Base-by-base conservation (phyloP, 2,329 filamentous ascomycete species). In the Beauveria medogensis region DNA sequence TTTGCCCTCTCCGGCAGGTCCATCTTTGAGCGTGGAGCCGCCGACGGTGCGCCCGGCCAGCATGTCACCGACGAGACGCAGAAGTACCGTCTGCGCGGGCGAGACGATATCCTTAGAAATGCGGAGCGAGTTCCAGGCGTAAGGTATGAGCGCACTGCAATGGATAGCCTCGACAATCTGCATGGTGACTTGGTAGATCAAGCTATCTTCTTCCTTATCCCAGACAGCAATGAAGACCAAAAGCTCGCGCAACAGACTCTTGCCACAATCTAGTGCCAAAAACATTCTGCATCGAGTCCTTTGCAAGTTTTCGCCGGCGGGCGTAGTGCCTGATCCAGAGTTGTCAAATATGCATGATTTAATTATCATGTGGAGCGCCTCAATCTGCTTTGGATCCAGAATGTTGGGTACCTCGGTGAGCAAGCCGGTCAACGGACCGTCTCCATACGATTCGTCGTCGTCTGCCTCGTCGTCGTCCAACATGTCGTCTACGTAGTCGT, bases 31-130 rank as follows among this genome's bases (percentile, higher is more conserved):
- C 62, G 65, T 75, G 62, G 66, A 75, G 66, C 65, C 77, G 70
- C 69, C 82, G 73, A 64, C 68, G 53, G 73, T 72, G n/a, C 75
- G 72, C 3, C 74, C 73, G 55, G 91, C 86, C 74, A 95, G 94
- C 73, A 96, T 92, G 71, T 92, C 91, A 41, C 91, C 96, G 64
- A 97, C 83, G 8, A 97, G 84, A 63, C 95, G 91, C 68, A 97
- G 85, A 37, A 97, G 87, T 26, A 97, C 91, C 0, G 92, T 94
- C 74, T 97, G 93, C 1, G 92, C 92, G 0, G 93, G 93, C 12
- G 92, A 96, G 57, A 97, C 95, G 63, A 97, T 96, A 69, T 97
- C 93, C 73, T 97, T 97, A 10, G 91, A 89, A 65, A 96, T 95
- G 53, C 91, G 83, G 67, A 97, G 88, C 37, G 91, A 90, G 65